Evolutionary conservation across 306 rosid species (phyloP).

Genomic region (Cicer arietinum): DNA sequence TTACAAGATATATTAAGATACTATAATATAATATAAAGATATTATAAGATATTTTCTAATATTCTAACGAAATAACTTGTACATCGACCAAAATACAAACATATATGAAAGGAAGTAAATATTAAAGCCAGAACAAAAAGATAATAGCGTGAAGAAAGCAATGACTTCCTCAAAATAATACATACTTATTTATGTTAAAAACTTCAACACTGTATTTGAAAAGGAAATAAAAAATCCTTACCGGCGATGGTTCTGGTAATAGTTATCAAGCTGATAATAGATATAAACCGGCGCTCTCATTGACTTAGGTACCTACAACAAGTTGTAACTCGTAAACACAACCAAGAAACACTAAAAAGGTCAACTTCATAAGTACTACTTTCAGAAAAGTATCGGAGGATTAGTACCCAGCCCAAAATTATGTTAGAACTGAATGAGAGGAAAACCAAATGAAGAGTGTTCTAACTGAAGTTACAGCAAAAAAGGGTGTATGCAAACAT

Average conservation of each 20-base stretch:
- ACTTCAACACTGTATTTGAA: conserved; percentile 19
- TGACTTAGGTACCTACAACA: conserved; percentile 67
- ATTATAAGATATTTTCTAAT: background rate
- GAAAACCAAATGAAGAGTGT: conserved; percentile 11
- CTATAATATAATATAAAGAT: background rate
- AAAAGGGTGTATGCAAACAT: conserved; percentile 19
- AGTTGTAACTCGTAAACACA: conserved; percentile 38
- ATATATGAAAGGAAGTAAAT: conserved; percentile 6
- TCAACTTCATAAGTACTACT: conserved; percentile 21
- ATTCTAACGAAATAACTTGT: background rate
- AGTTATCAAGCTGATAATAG: conserved; percentile 94
- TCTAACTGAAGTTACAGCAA: conserved; percentile 8
- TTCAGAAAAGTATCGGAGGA: conserved; percentile 20
- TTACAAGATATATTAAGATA: background rate
- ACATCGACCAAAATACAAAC: conserved; percentile 8
- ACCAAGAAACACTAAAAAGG: conserved; percentile 33
- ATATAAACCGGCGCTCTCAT: conserved; percentile 92
- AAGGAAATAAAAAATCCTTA: conserved; percentile 50
- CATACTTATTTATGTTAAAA: conserved; percentile 20
- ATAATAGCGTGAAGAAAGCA: background rate
- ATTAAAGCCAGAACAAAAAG: conserved; percentile 33
- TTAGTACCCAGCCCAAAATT: conserved; percentile 36
- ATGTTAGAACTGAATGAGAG: conserved; percentile 3
- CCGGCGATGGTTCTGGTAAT: conserved; percentile 95
- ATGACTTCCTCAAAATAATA: conserved; percentile 19